Percentiles rank a stretch among this genome's conserved stretches.
Conservation (phyloP, 1,284 basidiomycete genomes). For the Pterulicium gracile region DNA sequence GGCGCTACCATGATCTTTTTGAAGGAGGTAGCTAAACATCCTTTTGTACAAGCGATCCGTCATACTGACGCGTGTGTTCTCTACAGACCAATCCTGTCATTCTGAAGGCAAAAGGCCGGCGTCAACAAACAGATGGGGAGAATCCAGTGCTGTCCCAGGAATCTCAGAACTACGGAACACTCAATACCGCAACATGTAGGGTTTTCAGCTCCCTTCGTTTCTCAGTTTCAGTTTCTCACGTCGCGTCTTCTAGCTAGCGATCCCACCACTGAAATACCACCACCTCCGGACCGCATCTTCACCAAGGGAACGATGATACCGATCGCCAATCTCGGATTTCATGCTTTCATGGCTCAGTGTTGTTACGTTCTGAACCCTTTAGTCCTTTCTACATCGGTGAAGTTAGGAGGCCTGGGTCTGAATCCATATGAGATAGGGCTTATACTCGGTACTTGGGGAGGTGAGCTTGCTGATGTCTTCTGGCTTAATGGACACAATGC, state of each 20-base stretch:
- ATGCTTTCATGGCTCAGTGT: slow-evolving; percentile 20
- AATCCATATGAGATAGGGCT: slow-evolving; percentile 21
- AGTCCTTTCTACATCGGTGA: slow-evolving; percentile 20
- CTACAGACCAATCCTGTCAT: background rate
- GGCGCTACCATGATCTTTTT: slow-evolving; percentile 18
- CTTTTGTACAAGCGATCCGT: background rate
- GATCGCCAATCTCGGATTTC: slow-evolving; percentile 14
- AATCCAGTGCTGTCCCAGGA: too few species aligned
- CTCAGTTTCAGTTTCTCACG: too few species aligned
- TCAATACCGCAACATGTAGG: too few species aligned
- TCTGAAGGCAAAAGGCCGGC: background rate
- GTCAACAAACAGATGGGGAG: too few species aligned
- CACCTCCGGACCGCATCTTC: slow-evolving; percentile 8
- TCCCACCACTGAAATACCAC: too few species aligned
- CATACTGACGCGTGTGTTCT: background rate
- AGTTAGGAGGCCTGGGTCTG: slow-evolving; percentile 19
- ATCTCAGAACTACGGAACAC: too few species aligned
- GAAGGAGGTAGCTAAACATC: slow-evolving; percentile 20
- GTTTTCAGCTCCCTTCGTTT: too few species aligned
- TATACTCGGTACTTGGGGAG: slow-evolving; percentile 18
- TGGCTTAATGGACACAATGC: background rate
- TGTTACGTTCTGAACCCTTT: slow-evolving; percentile 20
- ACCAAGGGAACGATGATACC: slow-evolving; percentile 6
- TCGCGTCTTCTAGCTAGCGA: too few species aligned
- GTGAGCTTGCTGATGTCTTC: background rate